phyloP scores from a whole-genome alignment of 208 protist species.

The Trypanosoma brucei region DNA sequence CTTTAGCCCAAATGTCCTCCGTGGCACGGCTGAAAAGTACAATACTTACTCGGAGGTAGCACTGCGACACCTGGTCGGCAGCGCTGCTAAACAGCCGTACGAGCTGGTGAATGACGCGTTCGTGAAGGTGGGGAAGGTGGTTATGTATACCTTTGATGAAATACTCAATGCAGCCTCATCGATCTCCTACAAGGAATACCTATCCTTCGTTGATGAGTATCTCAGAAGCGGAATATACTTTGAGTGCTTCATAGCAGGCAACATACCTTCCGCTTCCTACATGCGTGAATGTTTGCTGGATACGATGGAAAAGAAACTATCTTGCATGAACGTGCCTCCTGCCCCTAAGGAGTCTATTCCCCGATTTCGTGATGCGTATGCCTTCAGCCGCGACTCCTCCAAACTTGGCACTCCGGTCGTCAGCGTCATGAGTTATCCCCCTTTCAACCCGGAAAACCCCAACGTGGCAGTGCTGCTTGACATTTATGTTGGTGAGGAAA shows the following conservation, averaged over 20 bases:
- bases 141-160: constrained; percentile 52
- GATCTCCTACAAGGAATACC: constrained; percentile 47
- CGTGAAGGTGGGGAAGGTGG: constrained; percentile 20
- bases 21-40: constrained; percentile 37
- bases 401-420: constrained; percentile 16
- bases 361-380: constrained; percentile 51
- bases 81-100: constrained; percentile 40
- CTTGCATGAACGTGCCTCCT: constrained; percentile 15
- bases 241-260: constrained; percentile 64
- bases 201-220: constrained; percentile 45
- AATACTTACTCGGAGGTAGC: constrained; percentile 35
- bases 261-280: constrained; percentile 36
- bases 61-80: constrained; percentile 28
- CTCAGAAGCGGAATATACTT: constrained; percentile 41
- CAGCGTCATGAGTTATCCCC: constrained; percentile 38
- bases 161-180: constrained; percentile 27
- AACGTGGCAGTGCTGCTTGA: constrained; percentile 51
- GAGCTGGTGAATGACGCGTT: constrained; percentile 25
- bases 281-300: constrained; percentile 25
- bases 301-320: constrained; percentile 31
- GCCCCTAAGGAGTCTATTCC: constrained; percentile 27
- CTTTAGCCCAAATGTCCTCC: constrained; percentile 23
- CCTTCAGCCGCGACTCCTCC: constrained; percentile 6
- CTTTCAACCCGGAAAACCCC: constrained; percentile 37
- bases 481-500: constrained; percentile 54